phyloP scores from a whole-genome alignment of 2,329 filamentous ascomycete genomes.

The Alternaria incomplexa region DNA sequence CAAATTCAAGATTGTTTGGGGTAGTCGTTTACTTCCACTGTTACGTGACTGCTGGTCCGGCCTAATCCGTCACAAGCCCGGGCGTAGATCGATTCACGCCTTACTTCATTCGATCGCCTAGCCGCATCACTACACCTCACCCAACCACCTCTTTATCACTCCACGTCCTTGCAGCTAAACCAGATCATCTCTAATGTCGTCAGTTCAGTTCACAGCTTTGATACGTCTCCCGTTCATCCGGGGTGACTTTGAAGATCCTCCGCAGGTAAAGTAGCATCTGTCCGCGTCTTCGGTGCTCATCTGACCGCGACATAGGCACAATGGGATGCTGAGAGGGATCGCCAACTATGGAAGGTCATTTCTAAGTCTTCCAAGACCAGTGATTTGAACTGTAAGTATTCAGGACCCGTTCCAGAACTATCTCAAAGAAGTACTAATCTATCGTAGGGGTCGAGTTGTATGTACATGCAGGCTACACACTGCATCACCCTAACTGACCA shows the following conservation, averaged over 20 bases:
- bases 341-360: constrained; percentile 86
- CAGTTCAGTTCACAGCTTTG: constrained; percentile 70
- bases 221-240: constrained; percentile 88
- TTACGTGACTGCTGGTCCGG: not conserved
- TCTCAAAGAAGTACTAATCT: not conserved
- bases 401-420: not conserved
- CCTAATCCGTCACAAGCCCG: not conserved
- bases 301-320: constrained; percentile 66
- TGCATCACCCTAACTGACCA: constrained; percentile 7
- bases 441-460: constrained; percentile 76
- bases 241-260: constrained; percentile 87
- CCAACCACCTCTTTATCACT: constrained; percentile 2
- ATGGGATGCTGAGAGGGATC: constrained; percentile 88
- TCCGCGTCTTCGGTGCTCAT: not conserved
- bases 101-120: constrained; percentile 13
- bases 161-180: not conserved
- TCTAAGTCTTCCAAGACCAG: constrained; percentile 78
- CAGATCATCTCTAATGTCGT: constrained; percentile 27
- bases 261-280: constrained; percentile 64
- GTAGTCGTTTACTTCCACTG: not conserved
- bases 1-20: not conserved
- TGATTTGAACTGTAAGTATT: constrained; percentile 78
- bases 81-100: constrained; percentile 19
- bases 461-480: constrained; percentile 30
- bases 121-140: constrained; percentile 14